These are phyloP conservation scores for Lactuca saligna DNA, from an alignment of 129 eudicot genomes.

Conservation along the genomic window DNA sequence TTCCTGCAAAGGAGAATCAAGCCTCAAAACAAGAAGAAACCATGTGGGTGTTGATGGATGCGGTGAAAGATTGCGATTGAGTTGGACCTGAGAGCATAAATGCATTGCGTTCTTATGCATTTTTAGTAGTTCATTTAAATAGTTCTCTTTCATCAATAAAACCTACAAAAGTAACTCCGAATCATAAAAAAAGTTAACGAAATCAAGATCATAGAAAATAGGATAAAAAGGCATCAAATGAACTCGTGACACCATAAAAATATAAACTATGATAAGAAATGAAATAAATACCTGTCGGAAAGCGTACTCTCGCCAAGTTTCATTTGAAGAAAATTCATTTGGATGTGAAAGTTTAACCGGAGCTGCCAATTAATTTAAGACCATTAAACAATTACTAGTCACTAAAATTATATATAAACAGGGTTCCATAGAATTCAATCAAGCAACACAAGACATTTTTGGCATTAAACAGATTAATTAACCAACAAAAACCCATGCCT, in stretches of 20 bases:
- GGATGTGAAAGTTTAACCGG: constrained; percentile 5
- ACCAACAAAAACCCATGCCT: background rate
- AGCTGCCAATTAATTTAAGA: constrained; percentile 16
- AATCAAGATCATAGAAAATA: background rate
- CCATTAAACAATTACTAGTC: background rate
- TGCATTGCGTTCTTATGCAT: background rate
- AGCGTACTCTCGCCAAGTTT: constrained; percentile 19
- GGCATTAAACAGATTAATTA: too few relatives aligned
- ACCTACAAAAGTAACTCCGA: constrained; percentile 22
- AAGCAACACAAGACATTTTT: background rate
- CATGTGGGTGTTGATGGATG: background rate
- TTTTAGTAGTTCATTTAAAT: background rate
- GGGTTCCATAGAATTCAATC: background rate
- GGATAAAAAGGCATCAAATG: background rate
- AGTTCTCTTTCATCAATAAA: background rate
- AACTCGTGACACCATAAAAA: background rate
- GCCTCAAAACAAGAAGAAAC: background rate
- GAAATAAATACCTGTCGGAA: constrained; percentile 20
- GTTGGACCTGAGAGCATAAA: constrained; percentile 13
- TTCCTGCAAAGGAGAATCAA: constrained; percentile 25
- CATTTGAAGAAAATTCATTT: background rate
- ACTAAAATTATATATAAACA: background rate
- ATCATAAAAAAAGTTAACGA: background rate
- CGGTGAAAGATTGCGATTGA: constrained; percentile 4
- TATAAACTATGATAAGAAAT: background rate